phyloP scores from a whole-genome alignment of 2,329 filamentous ascomycete species.

The Aspergillus amoenus region DNA sequence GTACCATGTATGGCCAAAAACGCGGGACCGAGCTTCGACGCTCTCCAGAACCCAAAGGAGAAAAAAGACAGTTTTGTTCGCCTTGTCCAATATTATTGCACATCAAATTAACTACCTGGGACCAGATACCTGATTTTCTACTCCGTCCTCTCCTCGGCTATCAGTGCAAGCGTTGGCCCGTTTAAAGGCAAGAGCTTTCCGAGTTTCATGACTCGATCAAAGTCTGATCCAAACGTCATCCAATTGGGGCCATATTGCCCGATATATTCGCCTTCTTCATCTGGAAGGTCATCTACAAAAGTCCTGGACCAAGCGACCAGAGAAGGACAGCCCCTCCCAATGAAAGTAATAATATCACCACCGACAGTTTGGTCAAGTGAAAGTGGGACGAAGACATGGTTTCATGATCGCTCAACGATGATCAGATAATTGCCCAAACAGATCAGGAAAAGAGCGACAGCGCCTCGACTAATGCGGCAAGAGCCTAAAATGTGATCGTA shows the following conservation, averaged over 20 bases:
- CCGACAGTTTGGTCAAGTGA: not conserved
- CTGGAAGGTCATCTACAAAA: not conserved
- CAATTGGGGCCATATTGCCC: not conserved
- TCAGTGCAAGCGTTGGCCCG: too few relatives aligned
- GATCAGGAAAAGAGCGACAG: conserved; percentile 24
- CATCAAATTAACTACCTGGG: not conserved
- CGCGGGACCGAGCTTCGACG: not conserved
- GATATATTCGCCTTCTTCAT: not conserved
- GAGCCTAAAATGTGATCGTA: conserved; percentile 30
- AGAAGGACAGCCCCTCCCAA: not conserved
- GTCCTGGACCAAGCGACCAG: not conserved
- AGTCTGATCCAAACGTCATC: not conserved
- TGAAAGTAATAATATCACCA: not conserved
- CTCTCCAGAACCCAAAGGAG: not conserved
- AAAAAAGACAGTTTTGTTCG: too few relatives aligned
- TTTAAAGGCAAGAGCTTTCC: not conserved
- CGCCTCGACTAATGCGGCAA: conserved; percentile 26
- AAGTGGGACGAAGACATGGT: conserved; percentile 14
- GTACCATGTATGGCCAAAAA: not conserved
- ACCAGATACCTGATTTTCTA: not conserved
- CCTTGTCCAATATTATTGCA: too few relatives aligned
- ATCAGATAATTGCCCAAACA: conserved; percentile 26
- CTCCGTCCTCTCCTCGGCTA: not conserved
- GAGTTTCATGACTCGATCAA: not conserved
- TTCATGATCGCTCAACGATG: conserved; percentile 26